phyloP scores from a whole-genome alignment of 495 filamentous ascomycete species.

The Jackrogersella multiformis region DNA sequence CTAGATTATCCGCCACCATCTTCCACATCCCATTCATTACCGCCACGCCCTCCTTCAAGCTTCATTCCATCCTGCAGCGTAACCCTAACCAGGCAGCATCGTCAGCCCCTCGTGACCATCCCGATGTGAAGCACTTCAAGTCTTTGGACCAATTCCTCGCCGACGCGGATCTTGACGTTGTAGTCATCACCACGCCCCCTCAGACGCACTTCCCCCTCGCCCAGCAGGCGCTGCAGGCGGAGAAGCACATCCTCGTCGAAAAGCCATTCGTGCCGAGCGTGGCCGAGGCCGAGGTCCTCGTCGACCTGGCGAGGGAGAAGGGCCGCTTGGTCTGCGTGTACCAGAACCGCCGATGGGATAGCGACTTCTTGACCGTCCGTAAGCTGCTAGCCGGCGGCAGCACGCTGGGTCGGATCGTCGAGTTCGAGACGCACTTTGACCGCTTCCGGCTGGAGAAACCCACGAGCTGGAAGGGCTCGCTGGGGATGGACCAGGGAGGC shows the following conservation, averaged over 20 bases:
- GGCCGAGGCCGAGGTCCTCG: constrained; percentile 74
- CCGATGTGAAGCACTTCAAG: constrained; percentile 70
- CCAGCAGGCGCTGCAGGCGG: constrained; percentile 71
- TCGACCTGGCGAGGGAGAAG: constrained; percentile 68
- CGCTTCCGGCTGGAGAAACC: constrained; percentile 71
- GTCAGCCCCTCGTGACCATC: constrained; percentile 76
- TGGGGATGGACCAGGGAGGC: constrained; percentile 69
- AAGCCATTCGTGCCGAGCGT: constrained; percentile 86
- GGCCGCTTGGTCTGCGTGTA: constrained; percentile 78
- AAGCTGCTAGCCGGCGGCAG: constrained; percentile 64
- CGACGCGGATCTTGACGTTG: constrained; percentile 72
- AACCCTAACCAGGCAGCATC: constrained; percentile 48
- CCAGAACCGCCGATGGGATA: constrained; percentile 88
- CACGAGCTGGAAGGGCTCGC: constrained; percentile 73
- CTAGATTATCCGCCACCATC: constrained; percentile 80
- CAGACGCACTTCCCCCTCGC: constrained; percentile 75
- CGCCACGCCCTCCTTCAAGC: constrained; percentile 68
- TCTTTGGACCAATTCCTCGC: constrained; percentile 69
- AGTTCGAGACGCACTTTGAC: constrained; percentile 88
- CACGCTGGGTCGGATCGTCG: constrained; percentile 72
- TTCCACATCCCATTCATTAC: constrained; percentile 91
- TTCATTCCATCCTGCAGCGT: constrained; percentile 84
- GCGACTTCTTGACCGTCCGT: constrained; percentile 82
- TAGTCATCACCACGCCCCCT: constrained; percentile 79
- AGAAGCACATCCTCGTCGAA: constrained; percentile 88